Conservation (phyloP, 2,329 filamentous ascomycete genomes). For the Metarhizium brunneum region DNA sequence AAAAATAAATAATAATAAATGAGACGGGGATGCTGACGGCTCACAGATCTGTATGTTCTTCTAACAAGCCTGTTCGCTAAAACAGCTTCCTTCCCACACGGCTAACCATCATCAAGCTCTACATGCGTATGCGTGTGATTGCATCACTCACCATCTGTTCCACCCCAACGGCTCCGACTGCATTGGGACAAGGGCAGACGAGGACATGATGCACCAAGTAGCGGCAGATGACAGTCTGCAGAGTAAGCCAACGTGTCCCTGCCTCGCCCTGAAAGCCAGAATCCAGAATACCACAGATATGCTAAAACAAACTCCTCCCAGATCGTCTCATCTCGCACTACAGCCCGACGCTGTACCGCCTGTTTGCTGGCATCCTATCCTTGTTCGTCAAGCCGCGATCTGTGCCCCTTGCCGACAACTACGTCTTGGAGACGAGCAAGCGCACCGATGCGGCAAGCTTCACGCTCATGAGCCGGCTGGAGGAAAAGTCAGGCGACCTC, state of each 20-base stretch:
- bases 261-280: neutral
- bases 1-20: neutral
- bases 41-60: slow-evolving; percentile 4
- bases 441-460: slow-evolving; percentile 39
- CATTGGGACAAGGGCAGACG: slow-evolving; percentile 43
- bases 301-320: slow-evolving; percentile 18
- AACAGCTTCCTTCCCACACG: neutral
- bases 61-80: neutral
- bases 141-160: slow-evolving; percentile 60
- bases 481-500: slow-evolving; percentile 38
- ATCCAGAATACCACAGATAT: neutral
- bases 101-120: slow-evolving; percentile 23
- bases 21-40: neutral
- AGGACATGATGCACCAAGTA: slow-evolving; percentile 58
- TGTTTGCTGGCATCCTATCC: slow-evolving; percentile 36
- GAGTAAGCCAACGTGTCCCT: slow-evolving; percentile 30
- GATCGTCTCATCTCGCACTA: slow-evolving; percentile 53
- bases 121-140: slow-evolving; percentile 62
- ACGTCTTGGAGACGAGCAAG: slow-evolving; percentile 44
- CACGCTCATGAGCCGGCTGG: slow-evolving; percentile 49
- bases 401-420: slow-evolving; percentile 49
- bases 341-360: slow-evolving; percentile 38
- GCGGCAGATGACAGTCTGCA: slow-evolving; percentile 59
- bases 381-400: slow-evolving; percentile 44
- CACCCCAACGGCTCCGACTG: slow-evolving; percentile 56